These are phyloP conservation scores for Carex littledalei DNA, from an alignment of 176 grass and related monocot species.

Conservation along the genomic window DNA sequence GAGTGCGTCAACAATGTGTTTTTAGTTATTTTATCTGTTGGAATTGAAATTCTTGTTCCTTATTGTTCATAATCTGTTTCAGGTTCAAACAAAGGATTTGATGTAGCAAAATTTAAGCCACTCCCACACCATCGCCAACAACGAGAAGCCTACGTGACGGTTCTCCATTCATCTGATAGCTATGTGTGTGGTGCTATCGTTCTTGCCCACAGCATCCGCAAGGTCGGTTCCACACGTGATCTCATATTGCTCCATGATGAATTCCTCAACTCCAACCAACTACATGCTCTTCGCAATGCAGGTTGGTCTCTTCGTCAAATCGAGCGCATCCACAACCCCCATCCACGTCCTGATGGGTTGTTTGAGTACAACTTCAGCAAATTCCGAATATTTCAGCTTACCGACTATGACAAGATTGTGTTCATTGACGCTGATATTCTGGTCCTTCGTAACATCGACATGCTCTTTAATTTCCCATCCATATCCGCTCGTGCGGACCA, in stretches of 20 bases:
- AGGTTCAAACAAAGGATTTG: conserved; percentile 19
- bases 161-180: conserved; percentile 29
- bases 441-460: conserved; percentile 69
- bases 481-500: conserved; percentile 61
- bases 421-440: conserved; percentile 93
- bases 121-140: neutral
- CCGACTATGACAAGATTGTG: conserved; percentile 68
- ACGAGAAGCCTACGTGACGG: conserved; percentile 28
- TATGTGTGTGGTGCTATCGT: conserved; percentile 34
- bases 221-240: conserved; percentile 1
- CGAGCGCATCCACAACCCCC: conserved; percentile 77
- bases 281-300: conserved; percentile 35
- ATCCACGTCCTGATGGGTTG: conserved; percentile 39
- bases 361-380: conserved; percentile 99
- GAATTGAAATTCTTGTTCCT: neutral
- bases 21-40: neutral
- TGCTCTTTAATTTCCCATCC: conserved; percentile 69
- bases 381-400: conserved; percentile 81
- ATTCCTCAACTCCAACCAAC: conserved; percentile 33
- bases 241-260: conserved; percentile 27
- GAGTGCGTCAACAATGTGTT: accelerated
- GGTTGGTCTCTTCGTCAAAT: conserved; percentile 54
- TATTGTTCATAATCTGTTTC: neutral
- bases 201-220: conserved; percentile 29
- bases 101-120: neutral